Percentiles rank a stretch among this genome's conserved stretches.
phyloP scores from a whole-genome alignment of 176 grass and related monocot species.

The Pontederia paniculata region DNA sequence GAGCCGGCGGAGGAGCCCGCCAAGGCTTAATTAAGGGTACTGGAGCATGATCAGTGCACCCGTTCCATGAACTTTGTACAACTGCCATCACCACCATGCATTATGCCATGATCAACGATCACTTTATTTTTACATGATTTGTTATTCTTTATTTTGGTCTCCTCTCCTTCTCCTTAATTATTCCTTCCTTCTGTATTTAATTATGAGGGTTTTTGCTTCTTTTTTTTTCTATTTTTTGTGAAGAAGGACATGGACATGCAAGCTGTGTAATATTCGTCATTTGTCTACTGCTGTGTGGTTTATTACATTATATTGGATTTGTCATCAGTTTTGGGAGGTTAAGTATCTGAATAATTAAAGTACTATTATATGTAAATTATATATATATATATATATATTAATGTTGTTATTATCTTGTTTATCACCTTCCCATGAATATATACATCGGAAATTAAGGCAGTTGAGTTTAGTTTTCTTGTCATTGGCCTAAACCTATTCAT shows the following conservation, averaged over 20 bases:
- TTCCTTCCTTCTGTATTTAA: not conserved
- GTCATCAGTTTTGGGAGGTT: not conserved
- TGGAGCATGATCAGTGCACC: too few relatives aligned
- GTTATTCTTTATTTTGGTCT: not conserved
- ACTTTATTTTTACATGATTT: not conserved
- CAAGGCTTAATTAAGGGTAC: not conserved
- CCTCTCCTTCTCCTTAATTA: not conserved
- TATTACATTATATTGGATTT: not conserved
- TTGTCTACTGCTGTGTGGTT: not conserved
- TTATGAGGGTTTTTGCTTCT: not conserved
- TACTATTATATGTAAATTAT: too few relatives aligned
- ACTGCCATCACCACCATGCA: not conserved
- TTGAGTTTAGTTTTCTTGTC: too few relatives aligned
- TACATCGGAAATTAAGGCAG: too few relatives aligned
- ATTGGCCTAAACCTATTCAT: too few relatives aligned
- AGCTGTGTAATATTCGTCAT: not conserved
- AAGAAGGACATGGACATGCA: not conserved
- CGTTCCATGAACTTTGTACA: not conserved
- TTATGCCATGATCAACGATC: not conserved
- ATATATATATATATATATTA: too few relatives aligned
- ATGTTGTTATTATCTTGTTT: too few relatives aligned
- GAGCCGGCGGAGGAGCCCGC: not conserved
- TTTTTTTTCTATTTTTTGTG: not conserved
- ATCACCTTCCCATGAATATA: too few relatives aligned
- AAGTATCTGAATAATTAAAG: too few relatives aligned